A percentile compares a stretch with the other conserved stretches of the same genome.
phyloP scores from a whole-genome alignment of 257 asterid genomes.

The Solanum chaucha region DNA sequence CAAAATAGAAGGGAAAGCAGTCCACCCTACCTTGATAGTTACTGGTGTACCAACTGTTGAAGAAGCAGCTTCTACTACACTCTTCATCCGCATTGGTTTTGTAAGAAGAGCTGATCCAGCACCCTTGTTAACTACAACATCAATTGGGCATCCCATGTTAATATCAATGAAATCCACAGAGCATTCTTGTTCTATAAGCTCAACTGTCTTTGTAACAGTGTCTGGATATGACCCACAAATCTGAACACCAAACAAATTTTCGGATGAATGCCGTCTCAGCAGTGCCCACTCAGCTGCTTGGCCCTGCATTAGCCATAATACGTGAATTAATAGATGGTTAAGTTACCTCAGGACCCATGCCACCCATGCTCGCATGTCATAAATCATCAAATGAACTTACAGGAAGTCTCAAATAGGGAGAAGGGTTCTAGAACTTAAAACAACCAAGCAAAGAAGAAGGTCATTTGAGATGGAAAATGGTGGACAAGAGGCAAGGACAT shows the following conservation, averaged over 20 bases:
- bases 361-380: neutral
- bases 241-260: constrained; percentile 90
- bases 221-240: constrained; percentile 96
- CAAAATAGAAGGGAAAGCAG: neutral
- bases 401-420: neutral
- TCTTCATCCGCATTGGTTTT: constrained; percentile 82
- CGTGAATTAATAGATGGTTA: neutral
- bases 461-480: neutral
- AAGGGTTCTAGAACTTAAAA: neutral
- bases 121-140: constrained; percentile 82
- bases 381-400: neutral
- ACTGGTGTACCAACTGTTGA: constrained; percentile 59
- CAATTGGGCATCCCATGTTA: constrained; percentile 99
- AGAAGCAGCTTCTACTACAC: constrained; percentile 72
- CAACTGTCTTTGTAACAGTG: constrained; percentile 83
- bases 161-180: constrained; percentile 88
- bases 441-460: neutral
- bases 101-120: constrained; percentile 91
- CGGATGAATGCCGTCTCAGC: constrained; percentile 91
- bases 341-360: neutral
- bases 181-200: constrained; percentile 86
- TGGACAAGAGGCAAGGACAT: neutral
- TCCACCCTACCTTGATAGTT: constrained; percentile 61
- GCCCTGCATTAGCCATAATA: constrained; percentile 41
- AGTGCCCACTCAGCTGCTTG: constrained; percentile 99